Evolutionary conservation across 768 basidiomycete species (phyloP).

Genomic region (Daedalea quercina): DNA sequence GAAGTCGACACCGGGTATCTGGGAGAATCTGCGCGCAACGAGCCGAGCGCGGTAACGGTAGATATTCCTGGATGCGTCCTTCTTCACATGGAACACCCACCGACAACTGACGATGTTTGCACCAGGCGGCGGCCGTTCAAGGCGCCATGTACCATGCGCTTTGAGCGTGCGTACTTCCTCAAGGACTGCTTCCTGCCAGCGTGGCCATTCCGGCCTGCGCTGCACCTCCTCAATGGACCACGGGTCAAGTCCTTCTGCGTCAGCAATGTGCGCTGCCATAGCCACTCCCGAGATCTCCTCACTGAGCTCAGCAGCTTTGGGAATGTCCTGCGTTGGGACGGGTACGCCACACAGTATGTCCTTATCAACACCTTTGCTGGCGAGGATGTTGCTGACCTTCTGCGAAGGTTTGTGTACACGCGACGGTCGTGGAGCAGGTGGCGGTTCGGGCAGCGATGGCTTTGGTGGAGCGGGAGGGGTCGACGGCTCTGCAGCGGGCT

Average conservation of each 20-base stretch:
- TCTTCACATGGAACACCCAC: conserved; percentile 23
- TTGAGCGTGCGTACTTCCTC: conserved; percentile 7
- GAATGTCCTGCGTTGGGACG: neutral
- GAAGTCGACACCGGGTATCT: conserved; percentile 28
- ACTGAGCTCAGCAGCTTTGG: neutral
- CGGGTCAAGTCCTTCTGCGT: conserved; percentile 6
- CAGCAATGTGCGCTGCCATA: conserved; percentile 2
- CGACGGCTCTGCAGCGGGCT: no score
- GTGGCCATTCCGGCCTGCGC: conserved; percentile 3
- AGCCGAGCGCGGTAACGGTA: conserved; percentile 17
- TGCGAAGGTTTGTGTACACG: neutral
- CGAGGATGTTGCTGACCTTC: neutral
- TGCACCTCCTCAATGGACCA: conserved; percentile 3
- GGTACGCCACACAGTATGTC: neutral
- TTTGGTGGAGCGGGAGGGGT: no score
- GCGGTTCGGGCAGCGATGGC: no score
- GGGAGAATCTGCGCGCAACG: conserved; percentile 25
- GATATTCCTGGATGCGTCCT: conserved; percentile 13
- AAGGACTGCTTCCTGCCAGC: conserved; percentile 3
- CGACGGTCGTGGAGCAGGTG: neutral
- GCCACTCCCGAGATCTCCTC: neutral
- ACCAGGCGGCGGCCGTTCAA: conserved; percentile 3
- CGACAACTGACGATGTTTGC: conserved; percentile 7
- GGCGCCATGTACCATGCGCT: conserved; percentile 4
- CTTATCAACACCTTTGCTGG: neutral